Percentiles rank a stretch among this genome's conserved stretches.
These are phyloP conservation scores for Clitopilus passeckerianus DNA, from an alignment of 768 basidiomycete genomes.

Conservation along the genomic window DNA sequence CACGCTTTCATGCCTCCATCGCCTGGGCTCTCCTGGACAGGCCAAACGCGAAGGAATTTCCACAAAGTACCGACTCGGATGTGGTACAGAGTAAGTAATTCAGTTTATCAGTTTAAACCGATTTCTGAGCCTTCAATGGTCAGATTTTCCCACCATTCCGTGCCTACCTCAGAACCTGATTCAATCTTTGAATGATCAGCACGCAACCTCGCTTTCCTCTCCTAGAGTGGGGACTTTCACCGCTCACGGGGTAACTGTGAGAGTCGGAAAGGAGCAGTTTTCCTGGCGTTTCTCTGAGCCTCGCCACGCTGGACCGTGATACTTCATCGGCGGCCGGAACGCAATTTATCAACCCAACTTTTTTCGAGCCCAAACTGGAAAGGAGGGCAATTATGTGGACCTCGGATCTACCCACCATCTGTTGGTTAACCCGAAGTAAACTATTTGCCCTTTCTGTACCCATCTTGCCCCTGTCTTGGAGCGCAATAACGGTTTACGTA, in stretches of 20 bases:
- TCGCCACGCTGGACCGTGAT: constrained; percentile 7
- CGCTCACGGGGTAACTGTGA: constrained; percentile 50
- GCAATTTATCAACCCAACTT: not conserved
- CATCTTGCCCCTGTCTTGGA: not conserved
- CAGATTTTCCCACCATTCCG: constrained; percentile 42
- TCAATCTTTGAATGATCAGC: constrained; percentile 41
- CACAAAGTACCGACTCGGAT: not conserved
- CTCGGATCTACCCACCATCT: not conserved
- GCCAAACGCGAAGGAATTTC: not conserved
- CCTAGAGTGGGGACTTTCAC: constrained; percentile 44
- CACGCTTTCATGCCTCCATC: constrained; percentile 86
- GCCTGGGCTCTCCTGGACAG: constrained; percentile 75
- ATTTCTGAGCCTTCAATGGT: constrained; percentile 7
- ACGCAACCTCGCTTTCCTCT: constrained; percentile 36
- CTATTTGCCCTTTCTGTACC: not conserved
- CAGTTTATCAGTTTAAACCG: not conserved
- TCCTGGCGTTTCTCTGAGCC: constrained; percentile 36
- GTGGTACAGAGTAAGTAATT: not conserved
- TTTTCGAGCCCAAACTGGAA: not conserved
- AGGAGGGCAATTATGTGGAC: not conserved
- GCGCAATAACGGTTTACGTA: not conserved
- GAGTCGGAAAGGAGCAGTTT: constrained; percentile 64
- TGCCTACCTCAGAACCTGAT: constrained; percentile 46
- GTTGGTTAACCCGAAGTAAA: not conserved
- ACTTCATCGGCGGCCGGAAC: constrained; percentile 1